Evolutionary conservation across 768 basidiomycete genomes (phyloP).

Genomic region (Fistulinella prunicolor): DNA sequence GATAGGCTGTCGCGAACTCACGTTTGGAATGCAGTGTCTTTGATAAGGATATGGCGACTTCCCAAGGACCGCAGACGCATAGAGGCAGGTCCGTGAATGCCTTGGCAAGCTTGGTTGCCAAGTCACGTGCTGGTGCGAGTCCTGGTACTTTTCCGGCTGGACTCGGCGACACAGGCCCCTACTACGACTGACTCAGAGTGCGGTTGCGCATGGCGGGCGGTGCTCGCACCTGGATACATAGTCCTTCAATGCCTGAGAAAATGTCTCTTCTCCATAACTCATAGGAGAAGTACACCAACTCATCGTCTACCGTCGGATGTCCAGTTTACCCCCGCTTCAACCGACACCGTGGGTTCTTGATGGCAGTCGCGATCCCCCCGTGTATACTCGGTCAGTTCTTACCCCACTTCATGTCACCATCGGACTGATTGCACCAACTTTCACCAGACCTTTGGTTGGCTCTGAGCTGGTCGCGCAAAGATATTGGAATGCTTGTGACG

Average conservation of each 20-base stretch:
- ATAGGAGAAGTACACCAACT: no score
- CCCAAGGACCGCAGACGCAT: constrained; percentile 13
- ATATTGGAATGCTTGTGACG: constrained; percentile 10
- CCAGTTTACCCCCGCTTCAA: neutral
- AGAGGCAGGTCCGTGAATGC: neutral
- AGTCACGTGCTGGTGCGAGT: no score
- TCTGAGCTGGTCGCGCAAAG: constrained; percentile 15
- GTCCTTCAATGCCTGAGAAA: no score
- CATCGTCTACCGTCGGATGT: neutral
- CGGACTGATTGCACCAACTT: neutral
- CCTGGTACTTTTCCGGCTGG: constrained; percentile 11
- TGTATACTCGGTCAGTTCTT: constrained; percentile 16
- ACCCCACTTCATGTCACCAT: neutral
- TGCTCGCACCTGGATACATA: neutral
- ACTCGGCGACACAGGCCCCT: neutral
- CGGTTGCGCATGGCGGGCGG: no score
- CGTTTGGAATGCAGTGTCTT: constrained; percentile 31
- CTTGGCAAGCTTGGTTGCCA: neutral
- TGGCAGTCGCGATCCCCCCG: constrained; percentile 3
- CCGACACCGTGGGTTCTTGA: constrained; percentile 12
- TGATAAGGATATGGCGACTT: constrained; percentile 26
- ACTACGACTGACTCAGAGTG: no score
- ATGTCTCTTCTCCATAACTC: no score
- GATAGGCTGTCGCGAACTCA: no score
- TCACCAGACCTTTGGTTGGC: constrained; percentile 14